phyloP scores from a whole-genome alignment of 768 basidiomycete genomes.

The Nevesoporus exiguus region DNA sequence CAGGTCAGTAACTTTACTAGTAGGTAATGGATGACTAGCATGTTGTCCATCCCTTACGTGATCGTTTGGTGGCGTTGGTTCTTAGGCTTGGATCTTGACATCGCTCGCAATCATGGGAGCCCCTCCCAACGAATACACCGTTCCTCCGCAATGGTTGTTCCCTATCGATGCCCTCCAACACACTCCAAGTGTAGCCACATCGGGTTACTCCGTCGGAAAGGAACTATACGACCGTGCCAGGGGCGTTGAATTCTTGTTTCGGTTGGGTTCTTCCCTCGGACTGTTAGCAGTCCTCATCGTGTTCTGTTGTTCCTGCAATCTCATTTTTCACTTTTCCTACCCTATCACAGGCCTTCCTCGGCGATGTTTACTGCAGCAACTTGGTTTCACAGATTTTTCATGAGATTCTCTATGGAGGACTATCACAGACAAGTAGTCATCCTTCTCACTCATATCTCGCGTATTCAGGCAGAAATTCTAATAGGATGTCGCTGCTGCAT shows the following conservation, averaged over 20 bases:
- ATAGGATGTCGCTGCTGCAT: conserved; percentile 81
- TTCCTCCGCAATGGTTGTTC: conserved; percentile 69
- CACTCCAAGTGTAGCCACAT: conserved; percentile 54
- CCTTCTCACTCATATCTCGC: conserved; percentile 5
- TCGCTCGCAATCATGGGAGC: conserved; percentile 19
- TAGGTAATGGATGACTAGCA: not conserved
- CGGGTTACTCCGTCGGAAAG: conserved; percentile 49
- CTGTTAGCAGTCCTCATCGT: conserved; percentile 51
- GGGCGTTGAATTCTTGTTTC: conserved; percentile 84
- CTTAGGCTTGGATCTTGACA: not conserved
- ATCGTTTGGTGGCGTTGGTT: conserved; percentile 24
- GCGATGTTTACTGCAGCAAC: conserved; percentile 85
- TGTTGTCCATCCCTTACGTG: conserved; percentile 20
- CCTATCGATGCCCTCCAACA: conserved; percentile 51
- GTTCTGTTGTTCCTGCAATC: conserved; percentile 6
- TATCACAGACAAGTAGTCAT: conserved; percentile 64
- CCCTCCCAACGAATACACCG: conserved; percentile 23
- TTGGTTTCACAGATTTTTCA: conserved; percentile 90
- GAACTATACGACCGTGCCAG: conserved; percentile 77
- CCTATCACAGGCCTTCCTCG: conserved; percentile 58
- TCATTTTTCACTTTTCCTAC: conserved; percentile 10
- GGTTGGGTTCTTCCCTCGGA: conserved; percentile 70
- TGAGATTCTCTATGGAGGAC: conserved; percentile 81
- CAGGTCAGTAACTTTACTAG: too few relatives aligned
- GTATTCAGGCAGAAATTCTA: conserved; percentile 4